phyloP scores from a whole-genome alignment of 2,329 filamentous ascomycete genomes.

The Colletotrichum scovillei region DNA sequence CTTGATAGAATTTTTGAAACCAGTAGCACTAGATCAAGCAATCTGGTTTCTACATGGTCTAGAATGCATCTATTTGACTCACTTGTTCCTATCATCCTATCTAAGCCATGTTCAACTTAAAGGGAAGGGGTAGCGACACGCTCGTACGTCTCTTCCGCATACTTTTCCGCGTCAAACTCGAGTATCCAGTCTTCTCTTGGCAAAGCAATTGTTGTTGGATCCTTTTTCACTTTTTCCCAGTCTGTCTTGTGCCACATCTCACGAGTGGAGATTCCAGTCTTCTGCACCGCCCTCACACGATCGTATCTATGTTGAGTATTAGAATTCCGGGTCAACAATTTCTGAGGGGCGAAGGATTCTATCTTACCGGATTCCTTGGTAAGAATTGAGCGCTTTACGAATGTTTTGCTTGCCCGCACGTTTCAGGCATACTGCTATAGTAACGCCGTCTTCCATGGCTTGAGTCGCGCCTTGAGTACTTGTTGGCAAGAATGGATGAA shows the following conservation, averaged over 20 bases:
- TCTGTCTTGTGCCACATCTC: constrained; percentile 63
- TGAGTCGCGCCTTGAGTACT: not conserved
- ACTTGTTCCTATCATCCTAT: not conserved
- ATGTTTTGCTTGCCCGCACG: not conserved
- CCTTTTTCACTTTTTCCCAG: constrained; percentile 56
- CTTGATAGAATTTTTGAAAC: too few relatives aligned
- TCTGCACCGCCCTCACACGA: constrained; percentile 54
- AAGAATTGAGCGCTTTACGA: not conserved
- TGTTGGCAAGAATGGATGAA: not conserved
- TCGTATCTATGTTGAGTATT: constrained; percentile 46
- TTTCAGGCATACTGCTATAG: not conserved
- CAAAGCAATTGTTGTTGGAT: constrained; percentile 56
- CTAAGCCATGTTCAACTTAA: not conserved
- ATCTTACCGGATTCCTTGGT: not conserved
- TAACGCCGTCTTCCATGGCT: not conserved
- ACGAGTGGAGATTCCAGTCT: constrained; percentile 56
- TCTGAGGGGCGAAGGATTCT: not conserved
- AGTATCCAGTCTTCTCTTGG: constrained; percentile 59
- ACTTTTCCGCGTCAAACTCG: constrained; percentile 54
- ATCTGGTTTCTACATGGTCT: too few relatives aligned
- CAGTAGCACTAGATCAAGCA: too few relatives aligned
- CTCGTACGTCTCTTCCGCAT: constrained; percentile 44
- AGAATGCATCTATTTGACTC: too few relatives aligned
- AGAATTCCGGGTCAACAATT: not conserved
- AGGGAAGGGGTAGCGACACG: not conserved